Base-by-base conservation (phyloP, 345 rosid genomes). In the Cochlearia excelsa region DNA sequence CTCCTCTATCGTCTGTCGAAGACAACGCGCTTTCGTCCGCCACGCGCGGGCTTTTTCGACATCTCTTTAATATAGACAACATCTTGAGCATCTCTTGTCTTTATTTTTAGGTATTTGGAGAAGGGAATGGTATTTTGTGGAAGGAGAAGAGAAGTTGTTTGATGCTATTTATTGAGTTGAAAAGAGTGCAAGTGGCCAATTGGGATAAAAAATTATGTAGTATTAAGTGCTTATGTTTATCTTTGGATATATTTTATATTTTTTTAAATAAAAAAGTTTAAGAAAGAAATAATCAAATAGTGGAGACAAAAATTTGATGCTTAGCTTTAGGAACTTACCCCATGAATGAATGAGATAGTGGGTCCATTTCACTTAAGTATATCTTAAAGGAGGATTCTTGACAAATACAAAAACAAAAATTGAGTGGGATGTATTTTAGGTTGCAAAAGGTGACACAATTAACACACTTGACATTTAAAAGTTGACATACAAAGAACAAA, bases 21-120 rank as follows among this genome's bases (percentile, higher is more conserved):
- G 74, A 83, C 16, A 73, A 45, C 34, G 77, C 51, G 75, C 54
- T 77, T 66, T 90, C 97, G 9, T 90, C 95, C 0, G 93, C 93
- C 1, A 87, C 97, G 26, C 85, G 67, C 0, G 82, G 82, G 57
- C 90, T 78, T 69, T 85, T 33, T 1, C 1, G 35, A 33, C 4
- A 68, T 72, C 78, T 59, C 80, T 71, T 49, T 55, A 86, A 33
- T 10, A 64, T 46, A 2, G 62, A 67, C 46, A 85, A 51, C 69
- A 71, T 53, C 43, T 59, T 76, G 70, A 76, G 59, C 95, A 86
- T 82, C 46, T 38, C 26, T 6, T 47, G 49, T 6, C 40, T 53
- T 46, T n/a, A 5, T 54, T 26, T 29, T 26, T n/a, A 5, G 30
- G 57, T 26, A 5, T 35, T 51, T 67, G 39, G 59, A 31, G 23